phyloP scores from a whole-genome alignment of 116 monocot genomes.

The Phalaenopsis hybrid region DNA sequence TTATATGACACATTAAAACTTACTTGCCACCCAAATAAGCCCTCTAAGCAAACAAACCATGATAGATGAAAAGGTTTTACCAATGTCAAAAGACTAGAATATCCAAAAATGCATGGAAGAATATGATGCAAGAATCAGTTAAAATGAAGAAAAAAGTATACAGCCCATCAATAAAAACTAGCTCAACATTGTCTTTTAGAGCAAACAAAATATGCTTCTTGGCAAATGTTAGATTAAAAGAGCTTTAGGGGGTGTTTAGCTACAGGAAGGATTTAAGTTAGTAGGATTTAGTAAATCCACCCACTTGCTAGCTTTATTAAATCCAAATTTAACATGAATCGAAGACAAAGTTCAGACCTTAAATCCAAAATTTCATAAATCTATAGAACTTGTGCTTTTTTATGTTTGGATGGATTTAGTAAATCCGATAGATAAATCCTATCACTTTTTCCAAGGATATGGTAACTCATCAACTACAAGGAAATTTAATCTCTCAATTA shows the following conservation, averaged over 20 bases:
- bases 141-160: background rate
- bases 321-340: too few relatives aligned
- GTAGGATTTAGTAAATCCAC: too few relatives aligned
- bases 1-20: background rate
- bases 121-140: background rate
- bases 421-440: too few relatives aligned
- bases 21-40: background rate
- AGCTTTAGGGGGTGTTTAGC: background rate
- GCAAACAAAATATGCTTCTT: background rate
- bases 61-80: background rate
- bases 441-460: background rate
- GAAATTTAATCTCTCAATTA: background rate
- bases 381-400: too few relatives aligned
- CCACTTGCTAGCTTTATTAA: too few relatives aligned
- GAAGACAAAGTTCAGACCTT: too few relatives aligned
- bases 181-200: background rate
- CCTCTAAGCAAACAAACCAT: background rate
- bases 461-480: background rate
- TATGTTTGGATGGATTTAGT: too few relatives aligned
- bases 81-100: background rate
- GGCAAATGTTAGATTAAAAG: background rate
- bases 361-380: too few relatives aligned
- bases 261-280: too few relatives aligned
- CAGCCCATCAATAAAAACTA: background rate
- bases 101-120: background rate